phyloP scores from a whole-genome alignment of 2,329 filamentous ascomycete genomes.

The Fusarium napiforme region DNA sequence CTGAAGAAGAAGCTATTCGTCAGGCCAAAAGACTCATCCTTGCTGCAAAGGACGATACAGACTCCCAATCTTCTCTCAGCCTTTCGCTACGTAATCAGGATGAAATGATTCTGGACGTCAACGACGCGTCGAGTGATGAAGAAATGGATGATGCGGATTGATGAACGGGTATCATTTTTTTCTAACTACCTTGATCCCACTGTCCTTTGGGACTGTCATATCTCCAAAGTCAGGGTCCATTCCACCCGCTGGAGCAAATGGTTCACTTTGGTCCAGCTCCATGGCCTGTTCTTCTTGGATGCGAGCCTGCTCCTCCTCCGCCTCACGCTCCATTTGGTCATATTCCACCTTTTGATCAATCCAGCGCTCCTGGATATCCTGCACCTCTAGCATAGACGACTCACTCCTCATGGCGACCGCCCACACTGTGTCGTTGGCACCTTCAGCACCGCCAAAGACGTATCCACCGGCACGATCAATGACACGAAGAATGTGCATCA shows the following conservation, averaged over 20 bases:
- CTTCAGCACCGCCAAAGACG: slow-evolving; percentile 89
- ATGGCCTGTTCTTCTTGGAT: slow-evolving; percentile 52
- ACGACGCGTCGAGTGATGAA: slow-evolving; percentile 58
- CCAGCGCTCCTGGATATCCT: slow-evolving; percentile 96
- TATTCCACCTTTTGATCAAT: slow-evolving; percentile 89
- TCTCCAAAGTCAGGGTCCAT: slow-evolving; percentile 63
- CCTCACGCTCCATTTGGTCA: slow-evolving; percentile 80
- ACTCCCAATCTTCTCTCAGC: slow-evolving; percentile 32
- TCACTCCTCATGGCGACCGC: slow-evolving; percentile 89
- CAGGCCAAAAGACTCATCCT: slow-evolving; percentile 78
- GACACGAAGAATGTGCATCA: slow-evolving; percentile 89
- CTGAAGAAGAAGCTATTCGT: slow-evolving; percentile 87
- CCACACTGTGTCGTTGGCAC: slow-evolving; percentile 97
- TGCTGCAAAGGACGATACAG: slow-evolving; percentile 64
- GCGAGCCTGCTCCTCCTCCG: slow-evolving; percentile 79
- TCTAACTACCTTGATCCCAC: slow-evolving; percentile 77
- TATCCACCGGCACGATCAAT: slow-evolving; percentile 95
- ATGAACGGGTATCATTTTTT: slow-evolving; percentile 66
- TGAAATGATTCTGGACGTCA: slow-evolving; percentile 55
- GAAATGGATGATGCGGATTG: slow-evolving; percentile 57
- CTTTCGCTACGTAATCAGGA: slow-evolving; percentile 43
- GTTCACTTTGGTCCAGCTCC: slow-evolving; percentile 49
- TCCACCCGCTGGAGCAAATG: slow-evolving; percentile 37
- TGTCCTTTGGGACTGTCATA: slow-evolving; percentile 64
- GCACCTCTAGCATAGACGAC: slow-evolving; percentile 78